A percentile compares a stretch with the other conserved stretches of the same genome.
Evolutionary conservation across 2,329 filamentous ascomycete genomes (phyloP).

Genomic region (Tolypocladium paradoxum): DNA sequence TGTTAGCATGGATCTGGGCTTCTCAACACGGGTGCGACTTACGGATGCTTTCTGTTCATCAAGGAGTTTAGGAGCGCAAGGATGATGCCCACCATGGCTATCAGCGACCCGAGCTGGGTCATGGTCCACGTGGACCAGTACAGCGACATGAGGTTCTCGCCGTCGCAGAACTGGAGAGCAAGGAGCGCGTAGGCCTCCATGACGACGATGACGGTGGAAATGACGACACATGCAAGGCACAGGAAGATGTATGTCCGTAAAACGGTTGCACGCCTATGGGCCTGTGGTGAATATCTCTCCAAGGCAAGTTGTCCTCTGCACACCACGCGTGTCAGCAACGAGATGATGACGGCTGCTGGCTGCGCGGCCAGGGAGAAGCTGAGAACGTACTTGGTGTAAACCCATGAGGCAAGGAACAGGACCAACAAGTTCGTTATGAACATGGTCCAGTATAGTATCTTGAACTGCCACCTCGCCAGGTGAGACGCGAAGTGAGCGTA

Average conservation of each 20-base stretch:
- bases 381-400: slow-evolving; percentile 27
- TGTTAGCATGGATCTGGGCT: not conserved
- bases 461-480: slow-evolving; percentile 30
- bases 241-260: slow-evolving; percentile 31
- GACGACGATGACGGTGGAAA: slow-evolving; percentile 34
- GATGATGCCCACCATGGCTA: slow-evolving; percentile 47
- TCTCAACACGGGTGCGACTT: slow-evolving; percentile 13
- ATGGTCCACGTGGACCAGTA: slow-evolving; percentile 54
- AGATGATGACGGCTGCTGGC: not conserved
- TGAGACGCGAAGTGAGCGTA: slow-evolving; percentile 34
- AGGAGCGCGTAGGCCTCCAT: slow-evolving; percentile 44
- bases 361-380: not conserved
- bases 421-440: slow-evolving; percentile 33
- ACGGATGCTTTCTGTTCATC: slow-evolving; percentile 40
- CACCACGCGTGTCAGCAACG: not conserved
- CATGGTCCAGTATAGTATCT: slow-evolving; percentile 34
- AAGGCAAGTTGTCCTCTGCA: slow-evolving; percentile 24
- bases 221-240: slow-evolving; percentile 30
- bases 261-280: slow-evolving; percentile 17
- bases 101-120: slow-evolving; percentile 46
- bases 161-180: slow-evolving; percentile 47
- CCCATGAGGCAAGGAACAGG: slow-evolving; percentile 32
- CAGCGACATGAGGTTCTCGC: slow-evolving; percentile 47
- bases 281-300: slow-evolving; percentile 19
- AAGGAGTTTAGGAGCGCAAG: slow-evolving; percentile 40